A percentile compares a stretch with the other conserved stretches of the same genome.
phyloP scores from a whole-genome alignment of 1,284 basidiomycete genomes.

The Cryptococcus floricola region DNA sequence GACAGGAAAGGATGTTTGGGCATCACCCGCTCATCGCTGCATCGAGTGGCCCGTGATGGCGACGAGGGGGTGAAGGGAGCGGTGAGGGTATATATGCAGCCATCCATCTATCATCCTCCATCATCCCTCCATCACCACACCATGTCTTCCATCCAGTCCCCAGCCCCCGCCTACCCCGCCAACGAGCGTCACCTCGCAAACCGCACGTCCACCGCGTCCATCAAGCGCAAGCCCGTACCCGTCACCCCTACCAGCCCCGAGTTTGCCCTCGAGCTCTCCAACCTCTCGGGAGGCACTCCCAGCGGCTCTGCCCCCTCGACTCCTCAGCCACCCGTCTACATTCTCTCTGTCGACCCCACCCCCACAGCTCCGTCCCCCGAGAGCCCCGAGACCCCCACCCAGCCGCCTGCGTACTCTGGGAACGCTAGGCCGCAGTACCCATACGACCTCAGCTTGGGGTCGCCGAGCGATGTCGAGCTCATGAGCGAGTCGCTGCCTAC shows the following conservation, averaged over 20 bases:
- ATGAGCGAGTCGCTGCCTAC: conserved; percentile 27
- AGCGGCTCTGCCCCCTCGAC: not conserved
- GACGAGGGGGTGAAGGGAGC: not conserved
- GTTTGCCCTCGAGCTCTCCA: conserved; percentile 4
- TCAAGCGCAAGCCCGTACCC: conserved; percentile 29
- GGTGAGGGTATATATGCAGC: not conserved
- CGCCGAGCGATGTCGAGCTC: not conserved
- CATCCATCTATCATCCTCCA: not conserved
- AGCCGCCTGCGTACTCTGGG: not conserved
- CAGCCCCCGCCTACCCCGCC: not conserved
- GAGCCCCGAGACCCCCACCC: not conserved
- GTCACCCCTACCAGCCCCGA: conserved; percentile 1
- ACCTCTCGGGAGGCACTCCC: not conserved
- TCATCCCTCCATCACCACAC: no score
- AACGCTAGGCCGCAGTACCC: not conserved
- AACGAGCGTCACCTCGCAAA: not conserved
- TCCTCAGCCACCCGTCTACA: conserved; percentile 18
- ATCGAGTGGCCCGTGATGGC: not conserved
- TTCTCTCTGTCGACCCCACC: conserved; percentile 24
- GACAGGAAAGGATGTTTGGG: no score
- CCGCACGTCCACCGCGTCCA: conserved; percentile 18
- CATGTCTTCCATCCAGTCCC: not conserved
- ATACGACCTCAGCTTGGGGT: not conserved
- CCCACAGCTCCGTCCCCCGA: not conserved
- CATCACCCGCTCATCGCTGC: not conserved